These are phyloP conservation scores for Penicillium paxilli DNA, from an alignment of 495 filamentous ascomycete species.

Conservation along the genomic window DNA sequence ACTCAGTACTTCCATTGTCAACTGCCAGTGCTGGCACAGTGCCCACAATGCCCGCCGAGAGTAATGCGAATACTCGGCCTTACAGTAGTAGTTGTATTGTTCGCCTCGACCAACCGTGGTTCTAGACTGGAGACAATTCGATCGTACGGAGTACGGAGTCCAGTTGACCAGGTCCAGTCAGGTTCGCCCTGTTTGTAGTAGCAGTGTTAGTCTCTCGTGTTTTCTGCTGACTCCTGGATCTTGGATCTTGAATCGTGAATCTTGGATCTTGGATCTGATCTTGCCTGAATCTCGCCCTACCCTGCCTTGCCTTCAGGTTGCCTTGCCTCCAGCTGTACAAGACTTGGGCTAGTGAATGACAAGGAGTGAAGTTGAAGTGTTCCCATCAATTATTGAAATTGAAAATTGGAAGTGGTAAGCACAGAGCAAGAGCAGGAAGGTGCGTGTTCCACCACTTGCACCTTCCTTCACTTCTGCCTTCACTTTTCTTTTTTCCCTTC, in stretches of 20 bases:
- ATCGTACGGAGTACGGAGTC: too few relatives aligned
- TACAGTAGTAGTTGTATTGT: not conserved
- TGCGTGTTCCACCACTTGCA: too few relatives aligned
- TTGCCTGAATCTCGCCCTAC: not conserved
- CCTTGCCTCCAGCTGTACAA: too few relatives aligned
- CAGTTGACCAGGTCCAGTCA: not conserved
- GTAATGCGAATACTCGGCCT: too few relatives aligned
- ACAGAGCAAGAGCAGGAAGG: too few relatives aligned
- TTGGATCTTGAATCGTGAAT: not conserved
- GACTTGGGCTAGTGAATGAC: too few relatives aligned
- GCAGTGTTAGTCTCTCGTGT: too few relatives aligned
- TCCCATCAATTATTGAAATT: constrained; percentile 12
- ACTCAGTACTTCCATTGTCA: not conserved
- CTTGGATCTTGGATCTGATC: not conserved
- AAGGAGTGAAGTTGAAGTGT: constrained; percentile 1
- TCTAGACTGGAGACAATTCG: constrained; percentile 5
- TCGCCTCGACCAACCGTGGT: constrained; percentile 21
- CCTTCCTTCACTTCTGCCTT: too few relatives aligned
- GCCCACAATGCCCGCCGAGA: too few relatives aligned
- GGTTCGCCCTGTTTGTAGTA: constrained; percentile 5
- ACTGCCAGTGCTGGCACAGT: too few relatives aligned
- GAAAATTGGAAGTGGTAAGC: not conserved
- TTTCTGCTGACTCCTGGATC: too few relatives aligned
- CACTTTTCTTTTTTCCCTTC: too few relatives aligned
- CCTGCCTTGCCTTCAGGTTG: not conserved